Evolutionary conservation across 192 early-diverging fungal genomes (phyloP).

Genomic region (Entomortierella lignicola): DNA sequence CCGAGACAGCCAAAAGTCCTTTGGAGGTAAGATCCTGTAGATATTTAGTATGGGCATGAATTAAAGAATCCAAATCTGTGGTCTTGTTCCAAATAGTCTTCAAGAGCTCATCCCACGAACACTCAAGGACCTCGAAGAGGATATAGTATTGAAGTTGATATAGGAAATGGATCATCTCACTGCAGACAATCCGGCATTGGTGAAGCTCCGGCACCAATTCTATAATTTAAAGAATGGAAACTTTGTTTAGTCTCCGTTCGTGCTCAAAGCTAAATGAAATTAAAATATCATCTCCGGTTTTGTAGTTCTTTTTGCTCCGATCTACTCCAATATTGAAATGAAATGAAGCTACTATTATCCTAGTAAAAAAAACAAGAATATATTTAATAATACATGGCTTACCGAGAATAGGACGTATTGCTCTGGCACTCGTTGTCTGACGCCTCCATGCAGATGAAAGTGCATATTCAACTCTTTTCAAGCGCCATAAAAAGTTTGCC

Average conservation of each 20-base stretch:
- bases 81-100: constrained; percentile 65
- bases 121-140: constrained; percentile 91
- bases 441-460: constrained; percentile 81
- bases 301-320: too few species aligned
- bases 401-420: constrained; percentile 58
- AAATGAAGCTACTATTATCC: too few species aligned
- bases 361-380: not conserved
- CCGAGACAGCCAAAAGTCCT: constrained; percentile 65
- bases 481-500: constrained; percentile 88
- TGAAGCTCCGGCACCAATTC: constrained; percentile 74
- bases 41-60: constrained; percentile 83
- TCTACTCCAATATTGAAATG: too few species aligned
- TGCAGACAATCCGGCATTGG: constrained; percentile 72
- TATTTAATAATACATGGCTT: not conserved
- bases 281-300: too few species aligned
- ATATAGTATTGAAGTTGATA: constrained; percentile 95
- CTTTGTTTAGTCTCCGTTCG: not conserved
- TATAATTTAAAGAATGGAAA: constrained; percentile 7
- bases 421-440: constrained; percentile 76
- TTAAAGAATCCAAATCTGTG: constrained; percentile 84
- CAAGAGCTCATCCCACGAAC: constrained; percentile 87
- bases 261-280: too few species aligned
- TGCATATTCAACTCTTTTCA: constrained; percentile 89
- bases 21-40: constrained; percentile 74
- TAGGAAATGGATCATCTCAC: constrained; percentile 95